phyloP scores from a whole-genome alignment of 1,284 basidiomycete genomes.

The Pterulicium gracile region DNA sequence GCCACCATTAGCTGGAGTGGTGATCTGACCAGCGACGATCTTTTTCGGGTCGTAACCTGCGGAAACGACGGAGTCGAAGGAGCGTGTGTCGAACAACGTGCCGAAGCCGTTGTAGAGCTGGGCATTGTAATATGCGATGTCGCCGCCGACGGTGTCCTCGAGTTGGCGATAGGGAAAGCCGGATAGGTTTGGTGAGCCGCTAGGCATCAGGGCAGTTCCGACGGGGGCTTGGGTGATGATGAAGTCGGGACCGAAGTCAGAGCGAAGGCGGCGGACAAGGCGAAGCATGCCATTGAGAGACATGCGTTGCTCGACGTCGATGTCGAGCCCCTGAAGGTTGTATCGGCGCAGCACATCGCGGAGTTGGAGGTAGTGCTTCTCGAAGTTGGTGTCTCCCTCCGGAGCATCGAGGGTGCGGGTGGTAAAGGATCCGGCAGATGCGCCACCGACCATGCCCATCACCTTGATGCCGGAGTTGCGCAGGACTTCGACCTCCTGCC shows the following conservation, averaged over 20 bases:
- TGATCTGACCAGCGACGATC: constrained; percentile 13
- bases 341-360: constrained; percentile 10
- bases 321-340: constrained; percentile 15
- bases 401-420: too few species aligned
- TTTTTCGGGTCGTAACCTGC: constrained; percentile 10
- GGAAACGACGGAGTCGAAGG: too few species aligned
- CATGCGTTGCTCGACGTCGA: constrained; percentile 15
- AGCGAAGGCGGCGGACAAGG: constrained; percentile 12
- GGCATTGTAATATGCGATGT: constrained; percentile 15
- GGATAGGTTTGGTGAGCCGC: constrained; percentile 15
- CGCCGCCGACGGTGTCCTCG: constrained; percentile 8
- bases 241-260: constrained; percentile 14
- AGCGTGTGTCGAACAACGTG: constrained; percentile 12
- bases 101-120: constrained; percentile 17
- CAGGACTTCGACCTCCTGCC: constrained; percentile 13
- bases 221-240: constrained; percentile 15
- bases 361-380: constrained; percentile 14
- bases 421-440: constrained; percentile 13
- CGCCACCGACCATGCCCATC: constrained; percentile 15
- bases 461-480: constrained; percentile 13
- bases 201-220: constrained; percentile 11
- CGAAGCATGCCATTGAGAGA: constrained; percentile 4
- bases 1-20: constrained; percentile 11
- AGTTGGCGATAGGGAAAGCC: constrained; percentile 15
- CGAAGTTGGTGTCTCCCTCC: constrained; percentile 11